Base-by-base conservation (phyloP, 2,329 filamentous ascomycete species). In the Fusarium setosum region DNA sequence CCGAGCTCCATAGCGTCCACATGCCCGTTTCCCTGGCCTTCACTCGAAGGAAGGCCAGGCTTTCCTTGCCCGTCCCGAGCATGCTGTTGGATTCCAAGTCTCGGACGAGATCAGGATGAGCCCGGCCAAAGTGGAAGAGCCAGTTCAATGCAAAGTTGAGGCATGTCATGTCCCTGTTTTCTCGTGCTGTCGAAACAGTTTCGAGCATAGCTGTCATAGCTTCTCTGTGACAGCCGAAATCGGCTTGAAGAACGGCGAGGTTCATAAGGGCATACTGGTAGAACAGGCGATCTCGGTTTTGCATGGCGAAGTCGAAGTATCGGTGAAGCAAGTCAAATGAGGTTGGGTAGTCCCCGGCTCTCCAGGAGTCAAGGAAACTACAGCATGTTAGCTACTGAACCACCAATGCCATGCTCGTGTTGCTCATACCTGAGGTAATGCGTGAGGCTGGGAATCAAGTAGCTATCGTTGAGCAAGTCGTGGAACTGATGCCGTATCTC, bases 211-310 rank as follows among this genome's bases (percentile, higher is more conserved):
- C 92, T 11, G 93, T 88, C n/a, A 98, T 86, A 6, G 95, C 95
- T 78, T 98, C 94, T 37, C 88, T 87, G 75, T 94, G 90, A 74
- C 93, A 97, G 44, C 94, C 94, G 81, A 98, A 98, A 76, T 98
- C 96, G 15, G 94, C 93, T 74, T 99, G 95, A 5, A 98, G 85
- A 31, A 97, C 93, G 4, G 94, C 95, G 59, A 97, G 86, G 73
- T 97, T 97, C 74, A 99, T 89, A 13, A 98, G 81, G 1, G 96
- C 96, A 74, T 97, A 97, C 74, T 98, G 96, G 73, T 99, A 98
- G 71, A 94, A 94, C 6, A 92, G 87, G 21, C 92, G 90, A 71
- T 97, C 92, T 61, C 89, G 84, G 68, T 89, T 92, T 72, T 96
- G 92, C 88, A 96, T 94, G 2, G 94, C 96, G 77, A 97, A 97